Evolutionary conservation across 208 protist species (phyloP).

Genomic region (Wallacemonas collosoma): DNA sequence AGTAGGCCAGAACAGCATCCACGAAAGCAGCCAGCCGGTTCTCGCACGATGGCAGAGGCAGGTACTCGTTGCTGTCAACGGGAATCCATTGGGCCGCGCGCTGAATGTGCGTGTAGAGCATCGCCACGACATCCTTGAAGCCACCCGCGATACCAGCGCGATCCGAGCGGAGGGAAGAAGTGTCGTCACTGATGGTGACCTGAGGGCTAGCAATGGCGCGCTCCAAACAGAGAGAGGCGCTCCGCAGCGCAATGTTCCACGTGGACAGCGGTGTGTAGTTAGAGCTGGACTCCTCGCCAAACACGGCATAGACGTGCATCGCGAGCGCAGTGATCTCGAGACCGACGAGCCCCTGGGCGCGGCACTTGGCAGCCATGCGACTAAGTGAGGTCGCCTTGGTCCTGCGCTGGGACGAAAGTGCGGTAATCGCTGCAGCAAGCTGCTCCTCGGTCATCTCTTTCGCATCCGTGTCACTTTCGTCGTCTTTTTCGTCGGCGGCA

Average conservation of each 20-base stretch:
- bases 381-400: slow-evolving; percentile 29
- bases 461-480: slow-evolving; percentile 31
- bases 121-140: slow-evolving; percentile 48
- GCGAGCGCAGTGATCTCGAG: slow-evolving; percentile 57
- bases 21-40: slow-evolving; percentile 70
- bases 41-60: slow-evolving; percentile 61
- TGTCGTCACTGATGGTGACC: slow-evolving; percentile 48
- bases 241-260: slow-evolving; percentile 52
- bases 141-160: slow-evolving; percentile 51
- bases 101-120: slow-evolving; percentile 51
- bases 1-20: slow-evolving; percentile 64
- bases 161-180: slow-evolving; percentile 25
- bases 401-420: slow-evolving; percentile 3
- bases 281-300: slow-evolving; percentile 51
- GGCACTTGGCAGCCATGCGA: slow-evolving; percentile 31
- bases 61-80: slow-evolving; percentile 46
- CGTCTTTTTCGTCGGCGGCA: slow-evolving; percentile 37
- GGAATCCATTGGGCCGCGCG: slow-evolving; percentile 59
- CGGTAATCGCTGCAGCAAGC: slow-evolving; percentile 23
- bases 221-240: slow-evolving; percentile 37
- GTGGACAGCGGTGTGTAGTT: slow-evolving; percentile 46
- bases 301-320: slow-evolving; percentile 39
- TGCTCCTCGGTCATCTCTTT: slow-evolving; percentile 30
- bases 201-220: slow-evolving; percentile 41
- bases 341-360: slow-evolving; percentile 38